A percentile compares a stretch with the other conserved stretches of the same genome.
These are phyloP conservation scores for Laburnicola sp. DNA, from an alignment of 2,329 filamentous ascomycete species.

Conservation along the genomic window DNA sequence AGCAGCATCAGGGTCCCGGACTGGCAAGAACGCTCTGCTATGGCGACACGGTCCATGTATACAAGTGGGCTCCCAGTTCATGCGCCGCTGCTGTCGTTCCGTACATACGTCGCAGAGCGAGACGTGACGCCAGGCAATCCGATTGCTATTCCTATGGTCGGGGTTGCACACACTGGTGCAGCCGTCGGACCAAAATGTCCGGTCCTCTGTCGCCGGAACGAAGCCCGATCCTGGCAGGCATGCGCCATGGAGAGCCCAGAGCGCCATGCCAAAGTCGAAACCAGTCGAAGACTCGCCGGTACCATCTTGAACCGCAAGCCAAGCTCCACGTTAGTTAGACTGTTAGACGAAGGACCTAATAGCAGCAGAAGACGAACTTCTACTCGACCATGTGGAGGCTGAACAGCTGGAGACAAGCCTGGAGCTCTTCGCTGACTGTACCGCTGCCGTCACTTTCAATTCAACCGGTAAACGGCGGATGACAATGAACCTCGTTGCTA, in stretches of 20 bases:
- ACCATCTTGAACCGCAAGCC: background rate
- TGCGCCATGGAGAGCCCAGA: background rate
- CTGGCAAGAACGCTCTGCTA: background rate
- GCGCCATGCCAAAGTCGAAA: constrained; percentile 13
- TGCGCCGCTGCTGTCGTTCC: background rate
- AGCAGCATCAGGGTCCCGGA: background rate
- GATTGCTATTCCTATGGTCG: background rate
- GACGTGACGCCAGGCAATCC: constrained; percentile 2
- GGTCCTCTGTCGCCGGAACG: constrained; percentile 2
- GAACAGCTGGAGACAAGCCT: no score
- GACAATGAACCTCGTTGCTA: no score
- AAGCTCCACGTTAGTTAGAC: no score
- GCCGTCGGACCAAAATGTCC: constrained; percentile 3
- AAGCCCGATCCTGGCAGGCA: constrained; percentile 3
- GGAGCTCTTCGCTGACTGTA: no score
- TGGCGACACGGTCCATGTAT: background rate
- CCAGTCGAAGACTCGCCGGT: background rate
- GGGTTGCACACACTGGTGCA: background rate
- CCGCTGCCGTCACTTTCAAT: no score
- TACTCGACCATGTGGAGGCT: background rate
- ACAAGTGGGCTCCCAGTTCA: background rate
- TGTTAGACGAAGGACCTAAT: no score
- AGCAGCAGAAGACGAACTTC: background rate
- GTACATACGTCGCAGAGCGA: background rate
- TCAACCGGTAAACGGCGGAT: no score